Base-by-base conservation (phyloP, 257 asterid species). In the Petunia secreta region DNA sequence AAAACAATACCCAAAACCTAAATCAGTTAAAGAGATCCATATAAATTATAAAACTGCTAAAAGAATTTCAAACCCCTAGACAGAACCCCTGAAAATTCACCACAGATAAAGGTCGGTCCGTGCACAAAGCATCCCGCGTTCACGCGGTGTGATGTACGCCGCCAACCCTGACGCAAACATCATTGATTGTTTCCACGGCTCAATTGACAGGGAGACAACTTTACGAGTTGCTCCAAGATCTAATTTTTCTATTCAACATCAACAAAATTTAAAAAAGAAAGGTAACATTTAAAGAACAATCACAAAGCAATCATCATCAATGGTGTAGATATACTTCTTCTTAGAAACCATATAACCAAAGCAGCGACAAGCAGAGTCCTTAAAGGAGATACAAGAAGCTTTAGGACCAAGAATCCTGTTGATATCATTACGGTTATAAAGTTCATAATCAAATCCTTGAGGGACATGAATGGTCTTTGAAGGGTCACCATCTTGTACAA, bases 331-430 rank as follows among this genome's bases (percentile, higher is more conserved):
- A 54, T 80, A 73, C 83, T 80, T 80, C 83, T 80, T 80, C 54
- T 80, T 80, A 39, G 83, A 80, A n/a, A 80, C 78, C 78, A 80
- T 80, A 6, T 80, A 80, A 25, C 82, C 78, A 80, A 80, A 80
- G n/a, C 82, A 80, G 66, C 82, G n/a, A 66, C 82, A 79, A 79
- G 82, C 82, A 79, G 82, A 79, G 66, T 79, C 82, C 46, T 79
- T 79, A 79, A 65, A 65, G 9, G 82, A 79, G 25, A 79, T 79
- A 2, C 82, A 79, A 67, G 48, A 50, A 0, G 82, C 82, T 40
- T 79, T 79, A 38, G 82, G 82, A 8, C 82, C 82, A 71, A 79
- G 75, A 79, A 79, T 79, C 66, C 78, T 79, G 55, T 79, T 79
- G 4, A 79, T 79, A 79, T 79, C 82, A 79, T 79, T 54, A 6